phyloP scores from a whole-genome alignment of 148 eudicot genomes.

The Silene latifolia region DNA sequence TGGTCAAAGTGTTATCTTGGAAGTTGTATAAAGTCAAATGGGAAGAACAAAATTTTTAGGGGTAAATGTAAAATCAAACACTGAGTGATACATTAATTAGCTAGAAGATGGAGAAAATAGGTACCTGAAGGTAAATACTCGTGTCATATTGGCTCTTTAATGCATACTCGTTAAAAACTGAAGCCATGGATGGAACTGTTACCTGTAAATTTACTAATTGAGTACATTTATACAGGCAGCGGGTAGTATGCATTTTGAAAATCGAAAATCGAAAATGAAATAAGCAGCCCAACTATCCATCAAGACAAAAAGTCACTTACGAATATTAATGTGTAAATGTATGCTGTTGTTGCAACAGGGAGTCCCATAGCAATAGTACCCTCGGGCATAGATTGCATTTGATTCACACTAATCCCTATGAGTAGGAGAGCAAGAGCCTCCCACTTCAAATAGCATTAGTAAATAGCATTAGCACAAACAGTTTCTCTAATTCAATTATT shows the following conservation, averaged over 20 bases:
- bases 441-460: slow-evolving; percentile 52
- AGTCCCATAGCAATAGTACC: slow-evolving; percentile 65
- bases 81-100: background rate
- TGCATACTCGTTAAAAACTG: slow-evolving; percentile 90
- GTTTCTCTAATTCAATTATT: background rate
- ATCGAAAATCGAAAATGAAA: background rate
- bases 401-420: slow-evolving; percentile 89
- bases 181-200: slow-evolving; percentile 83
- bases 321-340: slow-evolving; percentile 75
- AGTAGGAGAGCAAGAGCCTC: slow-evolving; percentile 99
- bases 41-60: background rate
- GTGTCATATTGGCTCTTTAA: slow-evolving; percentile 93
- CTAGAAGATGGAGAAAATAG: background rate
- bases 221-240: background rate
- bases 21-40: background rate
- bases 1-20: too few relatives aligned
- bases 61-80: background rate
- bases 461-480: background rate
- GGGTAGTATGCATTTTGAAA: background rate
- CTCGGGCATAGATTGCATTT: slow-evolving; percentile 75
- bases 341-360: slow-evolving; percentile 78
- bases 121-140: slow-evolving; percentile 88
- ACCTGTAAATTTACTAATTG: slow-evolving; percentile 54
- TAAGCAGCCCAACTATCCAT: background rate
- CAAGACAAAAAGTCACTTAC: slow-evolving; percentile 48